Evolutionary conservation across 352 stramenopile species (phyloP).

Genomic region (Phytophthora meadii): DNA sequence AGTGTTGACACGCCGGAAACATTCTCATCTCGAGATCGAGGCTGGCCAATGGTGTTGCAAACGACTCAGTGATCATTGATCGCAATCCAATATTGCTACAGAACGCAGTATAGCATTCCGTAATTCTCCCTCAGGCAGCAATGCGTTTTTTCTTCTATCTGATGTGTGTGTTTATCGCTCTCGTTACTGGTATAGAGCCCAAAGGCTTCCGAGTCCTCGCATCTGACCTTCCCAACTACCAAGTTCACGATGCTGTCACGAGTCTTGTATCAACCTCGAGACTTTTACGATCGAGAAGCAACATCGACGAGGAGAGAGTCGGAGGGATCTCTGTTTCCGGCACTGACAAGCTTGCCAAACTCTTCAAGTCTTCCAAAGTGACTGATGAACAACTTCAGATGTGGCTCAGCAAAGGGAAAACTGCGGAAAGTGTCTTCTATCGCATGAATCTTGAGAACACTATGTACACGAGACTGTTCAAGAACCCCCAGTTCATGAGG

Average conservation of each 20-base stretch:
- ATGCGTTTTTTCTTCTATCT: too few relatives aligned
- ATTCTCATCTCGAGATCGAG: too few relatives aligned
- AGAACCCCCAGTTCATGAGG: not conserved
- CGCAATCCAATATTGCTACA: too few relatives aligned
- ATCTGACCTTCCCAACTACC: not conserved
- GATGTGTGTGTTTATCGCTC: too few relatives aligned
- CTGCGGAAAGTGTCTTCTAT: not conserved
- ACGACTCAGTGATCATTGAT: too few relatives aligned
- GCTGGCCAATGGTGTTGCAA: too few relatives aligned
- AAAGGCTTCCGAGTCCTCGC: not conserved
- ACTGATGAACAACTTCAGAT: not conserved
- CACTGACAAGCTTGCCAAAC: not conserved
- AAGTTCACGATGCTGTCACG: not conserved
- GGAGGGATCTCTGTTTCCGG: too few relatives aligned
- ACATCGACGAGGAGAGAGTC: not conserved
- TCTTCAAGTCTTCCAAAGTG: not conserved
- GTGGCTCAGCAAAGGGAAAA: constrained; percentile 1
- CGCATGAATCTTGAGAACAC: not conserved
- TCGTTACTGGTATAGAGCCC: not conserved
- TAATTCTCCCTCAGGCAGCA: too few relatives aligned
- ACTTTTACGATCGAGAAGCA: not conserved
- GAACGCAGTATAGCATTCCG: too few relatives aligned
- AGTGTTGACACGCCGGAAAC: too few relatives aligned
- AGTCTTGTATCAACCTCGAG: not conserved
- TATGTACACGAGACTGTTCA: not conserved